Conservation (phyloP, 495 filamentous ascomycete genomes). For the Thozetella sp. region DNA sequence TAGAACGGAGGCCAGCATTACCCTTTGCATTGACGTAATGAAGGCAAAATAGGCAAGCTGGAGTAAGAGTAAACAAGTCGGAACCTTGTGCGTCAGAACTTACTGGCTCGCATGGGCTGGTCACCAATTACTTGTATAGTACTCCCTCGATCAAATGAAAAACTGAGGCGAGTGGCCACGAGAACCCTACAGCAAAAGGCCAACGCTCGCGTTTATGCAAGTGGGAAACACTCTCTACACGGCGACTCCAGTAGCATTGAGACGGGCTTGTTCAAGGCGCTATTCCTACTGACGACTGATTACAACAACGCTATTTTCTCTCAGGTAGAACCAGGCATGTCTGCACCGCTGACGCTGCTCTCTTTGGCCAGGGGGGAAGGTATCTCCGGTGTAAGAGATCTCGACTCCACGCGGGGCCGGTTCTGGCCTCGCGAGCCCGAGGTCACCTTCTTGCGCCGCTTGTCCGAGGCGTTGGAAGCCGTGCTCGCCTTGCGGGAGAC, state of each 20-base stretch:
- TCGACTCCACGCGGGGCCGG: constrained; percentile 40
- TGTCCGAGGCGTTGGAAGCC: constrained; percentile 47
- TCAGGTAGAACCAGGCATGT: constrained; percentile 1
- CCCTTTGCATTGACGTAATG: background rate
- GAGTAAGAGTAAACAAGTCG: too few species aligned
- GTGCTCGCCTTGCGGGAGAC: constrained; percentile 45
- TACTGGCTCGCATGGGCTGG: too few species aligned
- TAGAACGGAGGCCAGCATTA: background rate
- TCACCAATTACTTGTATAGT: too few species aligned
- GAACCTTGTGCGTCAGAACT: too few species aligned
- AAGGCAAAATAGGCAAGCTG: background rate
- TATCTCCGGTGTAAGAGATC: constrained; percentile 52
- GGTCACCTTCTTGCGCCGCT: constrained; percentile 45
- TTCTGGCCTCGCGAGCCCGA: constrained; percentile 28
- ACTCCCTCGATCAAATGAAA: too few species aligned
- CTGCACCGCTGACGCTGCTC: constrained; percentile 36
- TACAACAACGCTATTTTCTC: background rate
- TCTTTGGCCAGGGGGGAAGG: constrained; percentile 50
- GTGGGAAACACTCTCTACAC: too few species aligned
- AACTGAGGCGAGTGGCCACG: too few species aligned
- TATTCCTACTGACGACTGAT: background rate
- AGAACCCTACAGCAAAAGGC: too few species aligned
- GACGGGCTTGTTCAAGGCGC: too few species aligned
- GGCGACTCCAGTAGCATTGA: too few species aligned
- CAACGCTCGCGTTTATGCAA: too few species aligned